phyloP scores from a whole-genome alignment of 805 yeast species.

The Suhomyces emberorum region DNA sequence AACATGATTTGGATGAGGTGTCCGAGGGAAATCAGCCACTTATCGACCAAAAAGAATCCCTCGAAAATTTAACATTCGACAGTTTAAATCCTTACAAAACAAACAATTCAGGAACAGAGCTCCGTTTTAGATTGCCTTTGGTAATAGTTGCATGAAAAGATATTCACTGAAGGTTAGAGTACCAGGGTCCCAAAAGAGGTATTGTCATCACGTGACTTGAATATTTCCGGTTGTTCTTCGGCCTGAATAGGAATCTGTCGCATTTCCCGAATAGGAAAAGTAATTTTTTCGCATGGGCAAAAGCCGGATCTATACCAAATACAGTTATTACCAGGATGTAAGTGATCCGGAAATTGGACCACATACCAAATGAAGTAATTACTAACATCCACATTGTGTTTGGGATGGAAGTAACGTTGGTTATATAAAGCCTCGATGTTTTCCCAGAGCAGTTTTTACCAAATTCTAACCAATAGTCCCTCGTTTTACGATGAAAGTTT shows the following conservation, averaged over 20 bases:
- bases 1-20: not conserved
- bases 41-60: not conserved
- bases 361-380: too few species aligned
- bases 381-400: too few species aligned
- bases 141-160: conserved; percentile 4
- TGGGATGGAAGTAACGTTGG: too few species aligned
- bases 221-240: not conserved
- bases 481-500: conserved; percentile 8
- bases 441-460: too few species aligned
- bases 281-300: not conserved
- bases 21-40: not conserved
- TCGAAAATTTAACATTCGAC: not conserved
- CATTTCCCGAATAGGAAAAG: conserved; percentile 1
- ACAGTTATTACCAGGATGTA: not conserved
- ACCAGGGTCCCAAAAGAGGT: too few species aligned
- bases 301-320: not conserved
- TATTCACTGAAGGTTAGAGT: too few species aligned
- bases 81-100: conserved; percentile 15
- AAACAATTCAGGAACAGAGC: conserved; percentile 25
- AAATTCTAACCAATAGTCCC: conserved; percentile 1
- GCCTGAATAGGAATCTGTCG: not conserved
- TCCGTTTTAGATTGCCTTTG: conserved; percentile 30
- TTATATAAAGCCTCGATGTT: too few species aligned
- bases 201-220: too few species aligned
- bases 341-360: too few species aligned